These are phyloP conservation scores for Pythium monospermum DNA, from an alignment of 352 stramenopile genomes.

Conservation along the genomic window DNA sequence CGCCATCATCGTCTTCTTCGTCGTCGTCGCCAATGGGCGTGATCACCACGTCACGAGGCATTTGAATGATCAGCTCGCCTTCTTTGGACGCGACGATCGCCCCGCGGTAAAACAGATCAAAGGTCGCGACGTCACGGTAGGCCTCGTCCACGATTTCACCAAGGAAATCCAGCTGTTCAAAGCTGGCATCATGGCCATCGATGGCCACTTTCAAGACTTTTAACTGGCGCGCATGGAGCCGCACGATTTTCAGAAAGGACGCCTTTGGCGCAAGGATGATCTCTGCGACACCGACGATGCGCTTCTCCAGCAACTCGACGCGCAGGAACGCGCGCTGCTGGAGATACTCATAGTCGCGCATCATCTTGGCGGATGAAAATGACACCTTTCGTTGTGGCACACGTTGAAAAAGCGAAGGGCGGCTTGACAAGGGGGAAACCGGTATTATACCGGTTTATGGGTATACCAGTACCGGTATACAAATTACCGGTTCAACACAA, in stretches of 20 bases:
- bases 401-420: not conserved
- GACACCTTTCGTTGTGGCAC: not conserved
- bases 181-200: slow-evolving; percentile 46
- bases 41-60: slow-evolving; percentile 56
- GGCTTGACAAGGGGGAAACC: not conserved
- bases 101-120: slow-evolving; percentile 82
- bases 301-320: slow-evolving; percentile 67
- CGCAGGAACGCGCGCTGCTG: slow-evolving; percentile 75
- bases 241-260: slow-evolving; percentile 44
- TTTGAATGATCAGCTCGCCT: slow-evolving; percentile 72
- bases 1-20: slow-evolving; percentile 9
- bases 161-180: slow-evolving; percentile 81
- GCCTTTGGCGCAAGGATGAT: slow-evolving; percentile 64
- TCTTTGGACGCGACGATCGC: slow-evolving; percentile 82
- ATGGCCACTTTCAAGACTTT: slow-evolving; percentile 52
- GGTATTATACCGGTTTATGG: not conserved
- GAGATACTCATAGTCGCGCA: slow-evolving; percentile 82
- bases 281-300: slow-evolving; percentile 58
- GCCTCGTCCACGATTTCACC: slow-evolving; percentile 70
- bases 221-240: slow-evolving; percentile 73
- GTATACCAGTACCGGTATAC: too few species aligned
- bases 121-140: slow-evolving; percentile 73
- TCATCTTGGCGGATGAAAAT: slow-evolving; percentile 47
- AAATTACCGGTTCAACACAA: too few species aligned
- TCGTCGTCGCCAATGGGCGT: slow-evolving; percentile 31